A percentile compares a stretch with the other conserved stretches of the same genome.
Evolutionary conservation across 805 yeast genomes (phyloP).

Genomic region (Kuraishia ogatae): DNA sequence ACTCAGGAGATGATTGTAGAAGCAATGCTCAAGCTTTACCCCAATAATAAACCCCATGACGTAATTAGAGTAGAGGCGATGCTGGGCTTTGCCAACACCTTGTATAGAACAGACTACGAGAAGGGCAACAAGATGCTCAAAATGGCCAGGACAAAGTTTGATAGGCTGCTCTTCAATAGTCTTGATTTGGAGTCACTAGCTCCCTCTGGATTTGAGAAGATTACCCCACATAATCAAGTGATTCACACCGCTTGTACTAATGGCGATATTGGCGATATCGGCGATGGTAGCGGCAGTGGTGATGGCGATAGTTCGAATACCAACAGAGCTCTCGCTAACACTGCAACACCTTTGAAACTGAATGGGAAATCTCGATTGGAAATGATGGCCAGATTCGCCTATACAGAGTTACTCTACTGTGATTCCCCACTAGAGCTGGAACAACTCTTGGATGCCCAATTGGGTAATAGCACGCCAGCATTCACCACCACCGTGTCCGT

Average conservation of each 20-base stretch:
- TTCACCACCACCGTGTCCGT: not conserved
- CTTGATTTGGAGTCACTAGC: not conserved
- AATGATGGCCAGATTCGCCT: not conserved
- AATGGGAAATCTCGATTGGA: not conserved
- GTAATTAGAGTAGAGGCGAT: not conserved
- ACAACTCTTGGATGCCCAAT: not conserved
- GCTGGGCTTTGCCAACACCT: constrained; percentile 2
- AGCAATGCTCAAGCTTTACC: not conserved
- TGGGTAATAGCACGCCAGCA: not conserved
- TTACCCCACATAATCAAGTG: not conserved
- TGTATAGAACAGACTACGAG: not conserved
- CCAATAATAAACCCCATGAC: not conserved
- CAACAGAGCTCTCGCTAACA: too few relatives aligned
- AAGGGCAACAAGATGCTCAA: not conserved
- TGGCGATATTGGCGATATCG: too few relatives aligned
- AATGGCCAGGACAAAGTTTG: not conserved
- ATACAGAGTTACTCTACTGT: not conserved
- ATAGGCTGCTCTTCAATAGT: not conserved
- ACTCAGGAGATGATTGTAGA: not conserved
- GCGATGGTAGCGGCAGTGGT: not conserved
- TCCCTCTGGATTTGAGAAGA: not conserved
- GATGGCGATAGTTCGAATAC: too few relatives aligned
- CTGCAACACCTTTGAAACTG: not conserved
- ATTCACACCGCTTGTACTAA: too few relatives aligned
- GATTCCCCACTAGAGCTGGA: not conserved